Percentiles rank a stretch among this genome's conserved stretches.
Conservation (phyloP, 139 green algal species). For the Micromonas pusilla region DNA sequence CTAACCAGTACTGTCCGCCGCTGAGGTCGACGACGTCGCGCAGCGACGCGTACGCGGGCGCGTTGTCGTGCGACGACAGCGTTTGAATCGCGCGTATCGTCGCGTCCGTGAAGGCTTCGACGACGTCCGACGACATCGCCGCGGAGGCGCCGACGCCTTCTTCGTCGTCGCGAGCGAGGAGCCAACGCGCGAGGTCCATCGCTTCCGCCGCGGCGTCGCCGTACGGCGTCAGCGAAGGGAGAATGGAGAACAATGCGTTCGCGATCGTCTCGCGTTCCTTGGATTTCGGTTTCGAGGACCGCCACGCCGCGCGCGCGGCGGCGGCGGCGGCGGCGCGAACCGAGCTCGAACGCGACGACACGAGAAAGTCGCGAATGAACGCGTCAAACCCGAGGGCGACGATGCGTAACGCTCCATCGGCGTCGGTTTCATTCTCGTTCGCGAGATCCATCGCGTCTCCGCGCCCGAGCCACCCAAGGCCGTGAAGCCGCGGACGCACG, state of each 20-base stretch:
- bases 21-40: constrained; percentile 33
- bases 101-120: neutral
- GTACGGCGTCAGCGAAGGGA: neutral
- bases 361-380: neutral
- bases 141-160: neutral
- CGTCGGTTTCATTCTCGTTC: neutral
- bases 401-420: neutral
- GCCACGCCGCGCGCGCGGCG: neutral
- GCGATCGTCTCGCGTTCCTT: neutral
- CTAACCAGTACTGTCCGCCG: constrained; percentile 42
- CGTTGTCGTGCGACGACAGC: constrained; percentile 30
- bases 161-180: neutral
- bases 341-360: neutral
- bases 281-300: neutral
- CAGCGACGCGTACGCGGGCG: constrained; percentile 28
- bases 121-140: neutral
- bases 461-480: too few relatives aligned
- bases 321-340: neutral
- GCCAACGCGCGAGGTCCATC: neutral
- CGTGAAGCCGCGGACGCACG: too few relatives aligned
- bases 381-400: neutral
- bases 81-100: neutral
- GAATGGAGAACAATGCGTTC: neutral
- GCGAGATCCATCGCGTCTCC: too few relatives aligned
- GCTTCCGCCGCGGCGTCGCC: neutral